Conservation (phyloP, 371 early-diverging fungal genomes). For the Apophysomyces elegans region DNA sequence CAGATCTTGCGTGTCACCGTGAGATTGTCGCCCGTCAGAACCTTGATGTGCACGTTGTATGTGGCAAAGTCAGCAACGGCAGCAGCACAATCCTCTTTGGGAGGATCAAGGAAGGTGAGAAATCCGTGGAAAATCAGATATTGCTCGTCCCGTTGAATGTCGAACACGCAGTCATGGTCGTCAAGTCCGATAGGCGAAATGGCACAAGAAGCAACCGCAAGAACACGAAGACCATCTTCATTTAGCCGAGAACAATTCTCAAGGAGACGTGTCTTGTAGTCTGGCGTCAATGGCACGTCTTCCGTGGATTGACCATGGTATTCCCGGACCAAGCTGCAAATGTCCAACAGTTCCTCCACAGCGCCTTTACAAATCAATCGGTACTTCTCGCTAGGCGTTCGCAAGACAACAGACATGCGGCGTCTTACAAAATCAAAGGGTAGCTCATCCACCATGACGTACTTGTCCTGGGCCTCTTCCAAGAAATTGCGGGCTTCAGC, state of each 20-base stretch:
- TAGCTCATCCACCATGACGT: slow-evolving; percentile 39
- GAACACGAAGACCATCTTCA: slow-evolving; percentile 90
- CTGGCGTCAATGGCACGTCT: slow-evolving; percentile 59
- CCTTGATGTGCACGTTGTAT: slow-evolving; percentile 85
- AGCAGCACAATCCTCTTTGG: slow-evolving; percentile 96
- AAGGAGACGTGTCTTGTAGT: slow-evolving; percentile 65
- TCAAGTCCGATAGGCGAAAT: slow-evolving; percentile 61
- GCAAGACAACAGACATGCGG: slow-evolving; percentile 42
- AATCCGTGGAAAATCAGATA: slow-evolving; percentile 86
- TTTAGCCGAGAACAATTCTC: slow-evolving; percentile 87
- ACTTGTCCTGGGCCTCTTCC: slow-evolving; percentile 8
- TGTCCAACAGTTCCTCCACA: slow-evolving; percentile 39
- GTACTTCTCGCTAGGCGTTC: slow-evolving; percentile 15
- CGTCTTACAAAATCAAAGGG: slow-evolving; percentile 52
- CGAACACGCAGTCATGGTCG: slow-evolving; percentile 62
- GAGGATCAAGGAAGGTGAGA: slow-evolving; percentile 91
- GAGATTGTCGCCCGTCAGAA: slow-evolving; percentile 96
- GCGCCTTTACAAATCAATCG: slow-evolving; percentile 45
- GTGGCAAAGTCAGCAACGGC: slow-evolving; percentile 91
- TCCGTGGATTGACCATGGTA: slow-evolving; percentile 28
- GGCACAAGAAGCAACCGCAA: slow-evolving; percentile 84
- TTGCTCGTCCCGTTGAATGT: slow-evolving; percentile 66
- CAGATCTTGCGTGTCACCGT: slow-evolving; percentile 82
- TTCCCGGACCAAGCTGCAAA: slow-evolving; percentile 24
- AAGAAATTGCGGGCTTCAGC: slow-evolving; percentile 2